Conservation (phyloP, 805 yeast species). For the Martiniozyma abietophila region DNA sequence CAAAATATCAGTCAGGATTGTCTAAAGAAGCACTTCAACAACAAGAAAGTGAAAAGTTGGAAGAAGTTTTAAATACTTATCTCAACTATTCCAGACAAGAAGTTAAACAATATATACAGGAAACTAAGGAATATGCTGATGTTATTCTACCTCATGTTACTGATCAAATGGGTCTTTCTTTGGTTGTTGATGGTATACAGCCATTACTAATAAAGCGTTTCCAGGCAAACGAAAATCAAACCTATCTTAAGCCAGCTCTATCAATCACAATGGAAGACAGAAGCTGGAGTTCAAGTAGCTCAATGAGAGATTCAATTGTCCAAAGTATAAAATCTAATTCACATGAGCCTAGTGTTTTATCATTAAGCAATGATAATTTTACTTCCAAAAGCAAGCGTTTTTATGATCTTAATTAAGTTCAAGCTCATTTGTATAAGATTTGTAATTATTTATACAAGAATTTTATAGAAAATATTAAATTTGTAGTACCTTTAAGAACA, state of each 20-base stretch:
- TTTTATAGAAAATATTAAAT: no score
- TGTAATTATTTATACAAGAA: no score
- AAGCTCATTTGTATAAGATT: conserved; percentile 35
- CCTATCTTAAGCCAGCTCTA: neutral
- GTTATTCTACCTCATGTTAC: conserved; percentile 66
- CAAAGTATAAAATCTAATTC: conserved; percentile 10
- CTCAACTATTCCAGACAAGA: conserved; percentile 52
- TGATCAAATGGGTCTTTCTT: conserved; percentile 43
- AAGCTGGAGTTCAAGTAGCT: conserved; percentile 6
- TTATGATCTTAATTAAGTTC: conserved; percentile 20
- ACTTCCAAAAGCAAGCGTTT: conserved; percentile 20
- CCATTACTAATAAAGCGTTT: conserved; percentile 24
- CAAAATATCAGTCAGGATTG: conserved; percentile 5
- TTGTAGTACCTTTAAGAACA: no score
- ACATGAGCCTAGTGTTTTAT: conserved; percentile 20
- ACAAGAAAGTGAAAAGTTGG: conserved; percentile 16
- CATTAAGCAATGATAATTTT: conserved; percentile 22
- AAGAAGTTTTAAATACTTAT: conserved; percentile 37
- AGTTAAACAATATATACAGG: conserved; percentile 53
- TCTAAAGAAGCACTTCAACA: conserved; percentile 1
- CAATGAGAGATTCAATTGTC: conserved; percentile 9
- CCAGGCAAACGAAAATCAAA: conserved; percentile 7
- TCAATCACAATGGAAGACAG: neutral
- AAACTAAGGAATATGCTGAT: conserved; percentile 69
- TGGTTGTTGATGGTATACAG: conserved; percentile 58